Percentiles rank a stretch among this genome's conserved stretches.
Evolutionary conservation across 2,329 filamentous ascomycete species (phyloP).

Genomic region (Tolypocladium inflatum): DNA sequence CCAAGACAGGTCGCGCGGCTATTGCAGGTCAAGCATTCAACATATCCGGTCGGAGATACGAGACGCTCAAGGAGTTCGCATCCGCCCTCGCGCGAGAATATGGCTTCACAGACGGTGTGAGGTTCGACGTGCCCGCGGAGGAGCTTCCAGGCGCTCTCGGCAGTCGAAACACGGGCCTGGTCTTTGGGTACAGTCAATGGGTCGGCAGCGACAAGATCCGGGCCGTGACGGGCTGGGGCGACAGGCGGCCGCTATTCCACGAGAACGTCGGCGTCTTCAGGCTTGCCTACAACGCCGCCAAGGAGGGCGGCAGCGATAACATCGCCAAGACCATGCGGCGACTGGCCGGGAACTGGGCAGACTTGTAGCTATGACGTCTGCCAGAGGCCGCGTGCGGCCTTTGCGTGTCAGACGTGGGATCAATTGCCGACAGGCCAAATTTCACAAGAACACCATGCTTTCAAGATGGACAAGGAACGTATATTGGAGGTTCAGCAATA

Average conservation of each 20-base stretch:
- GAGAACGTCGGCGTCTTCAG: background rate
- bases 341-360: background rate
- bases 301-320: background rate
- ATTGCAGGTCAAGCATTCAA: background rate
- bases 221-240: background rate
- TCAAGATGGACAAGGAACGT: background rate
- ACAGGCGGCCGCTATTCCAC: background rate
- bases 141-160: background rate
- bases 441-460: background rate
- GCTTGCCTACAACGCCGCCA: background rate
- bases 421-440: background rate
- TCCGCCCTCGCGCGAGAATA: background rate
- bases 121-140: background rate
- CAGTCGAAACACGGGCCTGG: background rate
- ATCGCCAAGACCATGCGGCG: background rate
- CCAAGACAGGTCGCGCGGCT: background rate
- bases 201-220: background rate
- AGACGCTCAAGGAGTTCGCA: background rate
- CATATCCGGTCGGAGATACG: background rate
- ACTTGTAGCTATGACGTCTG: background rate
- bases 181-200: background rate
- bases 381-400: background rate
- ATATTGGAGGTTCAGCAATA: background rate
- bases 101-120: background rate
- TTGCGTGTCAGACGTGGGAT: background rate